These are phyloP conservation scores for Rhododendron vialii DNA, from an alignment of 148 eudicot genomes.

Conservation along the genomic window DNA sequence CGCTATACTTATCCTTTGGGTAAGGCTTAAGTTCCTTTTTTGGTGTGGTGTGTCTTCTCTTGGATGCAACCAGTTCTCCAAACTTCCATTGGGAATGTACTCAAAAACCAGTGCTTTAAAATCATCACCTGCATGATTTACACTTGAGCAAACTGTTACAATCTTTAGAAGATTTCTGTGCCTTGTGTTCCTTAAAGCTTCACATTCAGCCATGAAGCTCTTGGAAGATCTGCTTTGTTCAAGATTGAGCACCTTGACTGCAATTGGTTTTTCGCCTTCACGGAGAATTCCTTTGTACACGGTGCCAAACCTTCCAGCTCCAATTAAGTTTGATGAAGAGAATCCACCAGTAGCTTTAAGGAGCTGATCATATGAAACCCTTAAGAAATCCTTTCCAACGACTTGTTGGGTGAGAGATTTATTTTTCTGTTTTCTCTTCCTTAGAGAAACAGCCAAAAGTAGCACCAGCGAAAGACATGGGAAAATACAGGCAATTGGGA, in stretches of 20 bases:
- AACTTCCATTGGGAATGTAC: constrained; percentile 5
- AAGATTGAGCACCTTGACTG: constrained; percentile 10
- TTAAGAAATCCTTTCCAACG: neutral
- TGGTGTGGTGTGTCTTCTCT: neutral
- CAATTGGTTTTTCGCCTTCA: neutral
- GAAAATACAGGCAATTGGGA: neutral
- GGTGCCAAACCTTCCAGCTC: neutral
- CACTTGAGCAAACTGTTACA: neutral
- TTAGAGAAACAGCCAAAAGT: neutral
- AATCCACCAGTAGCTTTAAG: neutral
- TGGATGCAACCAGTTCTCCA: neutral
- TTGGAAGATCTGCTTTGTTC: neutral
- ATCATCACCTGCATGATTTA: neutral
- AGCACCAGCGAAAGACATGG: neutral
- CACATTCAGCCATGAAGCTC: constrained; percentile 4
- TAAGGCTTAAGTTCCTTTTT: neutral
- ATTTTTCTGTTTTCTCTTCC: neutral
- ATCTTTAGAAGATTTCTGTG: constrained; percentile 6
- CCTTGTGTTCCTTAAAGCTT: constrained; percentile 1
- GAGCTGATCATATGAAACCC: neutral
- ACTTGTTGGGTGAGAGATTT: neutral
- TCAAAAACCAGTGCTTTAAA: constrained; percentile 9
- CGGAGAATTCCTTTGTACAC: neutral
- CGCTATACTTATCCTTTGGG: neutral
- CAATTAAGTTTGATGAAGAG: neutral